These are phyloP conservation scores for Fusarium oxysporum DNA, from an alignment of 2,329 filamentous ascomycete genomes.

Conservation along the genomic window DNA sequence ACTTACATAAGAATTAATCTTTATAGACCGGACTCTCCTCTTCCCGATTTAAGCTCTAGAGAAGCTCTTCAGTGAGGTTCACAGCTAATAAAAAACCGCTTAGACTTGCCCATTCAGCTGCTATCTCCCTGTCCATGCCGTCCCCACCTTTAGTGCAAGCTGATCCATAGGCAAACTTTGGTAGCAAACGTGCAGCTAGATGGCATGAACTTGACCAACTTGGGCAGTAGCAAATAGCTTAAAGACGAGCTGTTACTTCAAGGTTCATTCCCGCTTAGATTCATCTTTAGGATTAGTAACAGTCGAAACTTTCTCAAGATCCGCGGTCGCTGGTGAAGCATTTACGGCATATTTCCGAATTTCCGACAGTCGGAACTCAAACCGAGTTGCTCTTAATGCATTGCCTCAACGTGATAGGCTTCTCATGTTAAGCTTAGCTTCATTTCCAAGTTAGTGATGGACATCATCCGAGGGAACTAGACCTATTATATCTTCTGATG, in stretches of 20 bases:
- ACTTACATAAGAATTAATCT: too few species aligned
- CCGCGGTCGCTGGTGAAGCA: rapidly evolving
- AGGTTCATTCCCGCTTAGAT: rapidly evolving
- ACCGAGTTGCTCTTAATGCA: neutral
- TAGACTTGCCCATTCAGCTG: too few species aligned
- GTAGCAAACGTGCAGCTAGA: too few species aligned
- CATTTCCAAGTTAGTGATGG: rapidly evolving
- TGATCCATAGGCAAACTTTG: too few species aligned
- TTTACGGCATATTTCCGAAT: neutral
- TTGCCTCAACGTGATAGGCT: neutral
- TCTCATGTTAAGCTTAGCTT: neutral
- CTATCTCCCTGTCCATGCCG: too few species aligned
- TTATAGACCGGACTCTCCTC: too few species aligned
- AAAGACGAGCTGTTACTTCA: rapidly evolving
- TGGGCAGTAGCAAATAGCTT: neutral
- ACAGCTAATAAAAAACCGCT: too few species aligned
- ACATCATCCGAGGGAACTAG: neutral
- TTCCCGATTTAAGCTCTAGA: too few species aligned
- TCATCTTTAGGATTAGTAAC: rapidly evolving
- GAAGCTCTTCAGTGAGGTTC: too few species aligned
- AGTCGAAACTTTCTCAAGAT: neutral
- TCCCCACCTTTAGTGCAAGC: too few species aligned
- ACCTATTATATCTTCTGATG: neutral
- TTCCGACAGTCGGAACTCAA: neutral
- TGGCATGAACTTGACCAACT: neutral